These are phyloP conservation scores for Vicia villosa DNA, from an alignment of 306 rosid species.

Conservation along the genomic window DNA sequence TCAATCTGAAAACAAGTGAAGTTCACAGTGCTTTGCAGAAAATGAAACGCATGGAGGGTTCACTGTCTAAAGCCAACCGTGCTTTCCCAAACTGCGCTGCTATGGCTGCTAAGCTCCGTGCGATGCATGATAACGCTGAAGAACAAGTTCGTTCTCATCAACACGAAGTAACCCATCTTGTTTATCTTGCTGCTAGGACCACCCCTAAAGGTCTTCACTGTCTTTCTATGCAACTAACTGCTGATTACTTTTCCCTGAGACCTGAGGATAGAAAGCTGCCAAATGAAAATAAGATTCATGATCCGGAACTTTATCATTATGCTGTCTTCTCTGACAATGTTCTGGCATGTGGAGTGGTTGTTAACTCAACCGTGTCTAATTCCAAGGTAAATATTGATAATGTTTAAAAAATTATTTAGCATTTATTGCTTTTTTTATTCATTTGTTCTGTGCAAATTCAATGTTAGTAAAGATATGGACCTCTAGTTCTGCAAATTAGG, in stretches of 20 bases:
- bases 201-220: constrained; percentile 89
- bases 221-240: constrained; percentile 84
- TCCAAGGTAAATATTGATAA: constrained; percentile 60
- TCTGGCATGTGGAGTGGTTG: constrained; percentile 92
- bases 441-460: constrained; percentile 16
- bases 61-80: constrained; percentile 69
- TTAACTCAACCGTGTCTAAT: constrained; percentile 76
- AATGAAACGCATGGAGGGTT: constrained; percentile 82
- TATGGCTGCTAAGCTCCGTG: constrained; percentile 82
- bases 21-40: constrained; percentile 89
- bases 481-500: too few relatives aligned
- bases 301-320: constrained; percentile 73
- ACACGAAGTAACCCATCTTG: constrained; percentile 61
- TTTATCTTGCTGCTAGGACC: constrained; percentile 84
- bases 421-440: not conserved
- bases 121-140: constrained; percentile 78
- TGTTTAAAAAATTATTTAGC: not conserved
- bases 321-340: constrained; percentile 95
- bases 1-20: constrained; percentile 58
- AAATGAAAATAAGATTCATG: constrained; percentile 63
- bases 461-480: not conserved
- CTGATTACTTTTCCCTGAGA: constrained; percentile 71
- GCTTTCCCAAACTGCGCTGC: constrained; percentile 76
- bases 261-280: constrained; percentile 66
- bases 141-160: constrained; percentile 63